phyloP scores from a whole-genome alignment of 176 grass and related monocot species.

The Areca catechu region DNA sequence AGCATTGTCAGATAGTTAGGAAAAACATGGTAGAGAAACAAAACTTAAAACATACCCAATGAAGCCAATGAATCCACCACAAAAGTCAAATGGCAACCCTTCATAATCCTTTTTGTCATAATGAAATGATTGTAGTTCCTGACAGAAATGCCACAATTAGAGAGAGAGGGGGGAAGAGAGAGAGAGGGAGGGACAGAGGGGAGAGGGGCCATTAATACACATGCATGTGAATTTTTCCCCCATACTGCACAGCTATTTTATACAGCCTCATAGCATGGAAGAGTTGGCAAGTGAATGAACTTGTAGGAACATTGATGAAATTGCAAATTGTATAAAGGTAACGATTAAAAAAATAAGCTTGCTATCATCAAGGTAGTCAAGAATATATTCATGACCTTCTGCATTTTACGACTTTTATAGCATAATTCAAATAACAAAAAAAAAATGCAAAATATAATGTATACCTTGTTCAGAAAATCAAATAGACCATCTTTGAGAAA shows the following conservation, averaged over 20 bases:
- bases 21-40: neutral
- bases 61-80: conserved; percentile 89
- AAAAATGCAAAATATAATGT: neutral
- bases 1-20: neutral
- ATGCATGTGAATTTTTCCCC: too few relatives aligned
- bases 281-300: too few relatives aligned
- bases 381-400: too few relatives aligned
- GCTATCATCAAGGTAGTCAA: too few relatives aligned
- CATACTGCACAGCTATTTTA: too few relatives aligned
- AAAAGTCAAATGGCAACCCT: conserved; percentile 87
- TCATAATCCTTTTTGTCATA: conserved; percentile 75
- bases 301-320: too few relatives aligned
- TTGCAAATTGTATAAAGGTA: too few relatives aligned
- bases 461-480: conserved; percentile 79
- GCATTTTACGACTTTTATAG: too few relatives aligned
- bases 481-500: conserved; percentile 76
- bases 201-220: too few relatives aligned
- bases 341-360: neutral
- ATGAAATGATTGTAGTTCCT: conserved; percentile 76
- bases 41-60: conserved; percentile 55
- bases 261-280: too few relatives aligned
- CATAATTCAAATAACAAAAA: neutral
- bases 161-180: too few relatives aligned
- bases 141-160: neutral
- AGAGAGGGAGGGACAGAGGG: too few relatives aligned